Conservation (phyloP, 495 filamentous ascomycete species). For the Podospora bellae-mahoneyi region DNA sequence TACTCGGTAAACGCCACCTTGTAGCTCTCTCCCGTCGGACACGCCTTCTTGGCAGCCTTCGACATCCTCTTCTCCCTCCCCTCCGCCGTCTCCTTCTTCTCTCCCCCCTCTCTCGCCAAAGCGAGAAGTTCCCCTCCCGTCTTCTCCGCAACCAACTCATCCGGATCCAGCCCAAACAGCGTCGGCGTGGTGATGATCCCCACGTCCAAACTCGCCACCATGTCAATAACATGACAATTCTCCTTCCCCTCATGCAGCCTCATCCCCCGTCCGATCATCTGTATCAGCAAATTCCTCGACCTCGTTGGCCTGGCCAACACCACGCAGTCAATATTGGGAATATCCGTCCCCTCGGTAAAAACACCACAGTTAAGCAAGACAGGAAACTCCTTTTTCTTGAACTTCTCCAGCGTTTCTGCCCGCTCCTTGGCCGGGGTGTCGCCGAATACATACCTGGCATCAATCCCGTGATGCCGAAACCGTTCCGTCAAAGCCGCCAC, state of each 20-base stretch:
- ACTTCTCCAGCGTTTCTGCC: slow-evolving; percentile 64
- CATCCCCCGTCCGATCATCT: slow-evolving; percentile 97
- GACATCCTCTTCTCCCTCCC: neutral
- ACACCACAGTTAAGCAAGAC: slow-evolving; percentile 94
- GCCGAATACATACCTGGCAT: slow-evolving; percentile 79
- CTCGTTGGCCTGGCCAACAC: slow-evolving; percentile 83
- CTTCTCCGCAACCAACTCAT: slow-evolving; percentile 65
- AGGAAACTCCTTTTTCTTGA: slow-evolving; percentile 71
- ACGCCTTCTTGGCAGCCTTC: neutral
- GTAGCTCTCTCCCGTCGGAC: slow-evolving; percentile 22
- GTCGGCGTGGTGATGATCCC: slow-evolving; percentile 89
- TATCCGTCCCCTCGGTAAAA: slow-evolving; percentile 95
- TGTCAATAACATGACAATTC: slow-evolving; percentile 93
- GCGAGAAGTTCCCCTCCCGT: slow-evolving; percentile 52
- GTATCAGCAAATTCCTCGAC: slow-evolving; percentile 85
- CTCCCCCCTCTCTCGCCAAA: slow-evolving; percentile 43
- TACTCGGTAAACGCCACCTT: slow-evolving; percentile 79
- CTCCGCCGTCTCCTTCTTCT: slow-evolving; percentile 35
- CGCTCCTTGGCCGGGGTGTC: slow-evolving; percentile 65
- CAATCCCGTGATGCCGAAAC: slow-evolving; percentile 74
- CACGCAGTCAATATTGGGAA: slow-evolving; percentile 95
- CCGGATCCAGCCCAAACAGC: slow-evolving; percentile 87
- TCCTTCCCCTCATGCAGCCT: slow-evolving; percentile 74
- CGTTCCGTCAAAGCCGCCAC: slow-evolving; percentile 64
- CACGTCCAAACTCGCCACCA: slow-evolving; percentile 77